Percentiles rank a stretch among this genome's conserved stretches.
phyloP scores from a whole-genome alignment of 2,329 filamentous ascomycete genomes.

The Celoporthe dispersa region DNA sequence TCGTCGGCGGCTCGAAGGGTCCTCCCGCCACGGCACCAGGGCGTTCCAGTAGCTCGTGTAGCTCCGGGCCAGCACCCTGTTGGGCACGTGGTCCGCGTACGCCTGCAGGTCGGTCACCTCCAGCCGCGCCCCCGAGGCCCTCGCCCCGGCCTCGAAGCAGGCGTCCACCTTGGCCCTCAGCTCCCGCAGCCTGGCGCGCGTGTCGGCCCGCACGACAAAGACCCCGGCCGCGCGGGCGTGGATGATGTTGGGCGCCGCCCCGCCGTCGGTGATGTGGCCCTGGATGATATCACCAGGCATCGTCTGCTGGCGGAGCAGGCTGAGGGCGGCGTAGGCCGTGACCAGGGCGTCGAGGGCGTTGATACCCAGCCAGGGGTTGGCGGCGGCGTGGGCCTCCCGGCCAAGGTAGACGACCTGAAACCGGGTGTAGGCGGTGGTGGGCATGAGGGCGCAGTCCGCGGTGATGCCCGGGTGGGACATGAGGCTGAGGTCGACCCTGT shows the following conservation, averaged over 20 bases:
- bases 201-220: slow-evolving; percentile 51
- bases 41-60: slow-evolving; percentile 52
- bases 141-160: slow-evolving; percentile 46
- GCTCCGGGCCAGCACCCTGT: slow-evolving; percentile 50
- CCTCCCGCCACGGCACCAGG: slow-evolving; percentile 39
- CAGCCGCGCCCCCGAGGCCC: slow-evolving; percentile 51
- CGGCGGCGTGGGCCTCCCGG: slow-evolving; percentile 59
- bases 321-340: slow-evolving; percentile 52
- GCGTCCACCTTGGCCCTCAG: slow-evolving; percentile 47
- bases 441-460: slow-evolving; percentile 51
- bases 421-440: slow-evolving; percentile 55
- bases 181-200: slow-evolving; percentile 44
- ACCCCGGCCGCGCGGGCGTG: slow-evolving; percentile 52
- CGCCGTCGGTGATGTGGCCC: slow-evolving; percentile 57
- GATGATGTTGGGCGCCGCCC: slow-evolving; percentile 60
- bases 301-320: slow-evolving; percentile 60
- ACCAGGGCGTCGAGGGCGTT: slow-evolving; percentile 64
- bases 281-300: slow-evolving; percentile 55
- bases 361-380: slow-evolving; percentile 61
- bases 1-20: slow-evolving; percentile 22
- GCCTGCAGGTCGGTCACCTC: slow-evolving; percentile 46
- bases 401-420: slow-evolving; percentile 59
- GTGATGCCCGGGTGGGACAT: slow-evolving; percentile 50
- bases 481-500: slow-evolving; percentile 44
- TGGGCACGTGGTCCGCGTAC: slow-evolving; percentile 62